Evolutionary conservation across 2,329 filamentous ascomycete species (phyloP).

Genomic region (Pseudogymnoascus verrucosus): DNA sequence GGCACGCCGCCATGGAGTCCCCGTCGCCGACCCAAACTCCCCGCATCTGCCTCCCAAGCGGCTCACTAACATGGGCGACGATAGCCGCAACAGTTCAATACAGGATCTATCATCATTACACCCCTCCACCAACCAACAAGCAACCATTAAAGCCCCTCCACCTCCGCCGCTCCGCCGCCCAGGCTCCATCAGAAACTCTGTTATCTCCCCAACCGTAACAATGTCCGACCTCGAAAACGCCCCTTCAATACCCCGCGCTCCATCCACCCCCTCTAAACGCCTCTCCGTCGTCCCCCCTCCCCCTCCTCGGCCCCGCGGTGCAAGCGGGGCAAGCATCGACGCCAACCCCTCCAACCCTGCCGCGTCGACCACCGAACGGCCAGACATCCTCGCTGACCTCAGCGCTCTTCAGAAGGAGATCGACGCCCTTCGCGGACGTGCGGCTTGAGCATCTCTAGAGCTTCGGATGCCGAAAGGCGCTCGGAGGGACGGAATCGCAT

Average conservation of each 20-base stretch:
- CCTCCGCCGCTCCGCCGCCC: conserved; percentile 27
- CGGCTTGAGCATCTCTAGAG: neutral
- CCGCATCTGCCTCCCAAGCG: conserved; percentile 19
- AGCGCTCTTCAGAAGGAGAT: conserved; percentile 67
- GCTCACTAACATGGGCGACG: conserved; percentile 25
- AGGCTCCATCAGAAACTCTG: conserved; percentile 18
- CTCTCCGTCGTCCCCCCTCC: conserved; percentile 23
- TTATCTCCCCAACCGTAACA: conserved; percentile 20
- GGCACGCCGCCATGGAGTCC: conserved; percentile 27
- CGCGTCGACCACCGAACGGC: conserved; percentile 20
- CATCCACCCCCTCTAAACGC: conserved; percentile 34
- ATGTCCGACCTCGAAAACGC: conserved; percentile 16
- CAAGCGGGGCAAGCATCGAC: conserved; percentile 27
- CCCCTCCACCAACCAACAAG: conserved; percentile 9
- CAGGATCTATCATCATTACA: conserved; percentile 15
- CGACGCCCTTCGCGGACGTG: conserved; percentile 49
- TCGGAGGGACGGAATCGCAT: neutral
- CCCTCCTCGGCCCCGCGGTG: conserved; percentile 34
- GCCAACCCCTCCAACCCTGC: conserved; percentile 17
- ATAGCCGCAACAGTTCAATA: conserved; percentile 14
- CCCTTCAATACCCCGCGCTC: conserved; percentile 26
- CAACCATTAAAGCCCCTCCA: conserved; percentile 22
- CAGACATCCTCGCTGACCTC: conserved; percentile 64
- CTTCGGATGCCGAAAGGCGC: neutral
- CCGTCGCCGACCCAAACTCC: conserved; percentile 22